phyloP scores from a whole-genome alignment of 2,329 filamentous ascomycete genomes.

The Leptographium procerum region DNA sequence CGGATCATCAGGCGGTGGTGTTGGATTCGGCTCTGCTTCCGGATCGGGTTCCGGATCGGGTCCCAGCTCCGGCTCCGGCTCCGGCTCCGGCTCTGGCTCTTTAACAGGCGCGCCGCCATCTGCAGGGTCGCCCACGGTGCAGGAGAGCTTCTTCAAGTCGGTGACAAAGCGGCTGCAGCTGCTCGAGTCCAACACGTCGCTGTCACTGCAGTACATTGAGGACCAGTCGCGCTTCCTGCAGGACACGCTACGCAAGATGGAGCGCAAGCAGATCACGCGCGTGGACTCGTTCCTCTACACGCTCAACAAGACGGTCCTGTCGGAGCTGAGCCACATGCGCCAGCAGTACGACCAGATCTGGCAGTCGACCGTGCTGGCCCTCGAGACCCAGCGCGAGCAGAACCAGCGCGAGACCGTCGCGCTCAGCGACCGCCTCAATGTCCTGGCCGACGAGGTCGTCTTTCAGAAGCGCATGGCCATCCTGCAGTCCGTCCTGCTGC shows the following conservation, averaged over 20 bases:
- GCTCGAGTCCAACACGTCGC: slow-evolving; percentile 82
- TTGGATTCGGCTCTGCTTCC: too few relatives aligned
- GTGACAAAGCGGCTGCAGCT: slow-evolving; percentile 86
- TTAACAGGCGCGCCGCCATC: slow-evolving; percentile 12
- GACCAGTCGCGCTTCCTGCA: slow-evolving; percentile 86
- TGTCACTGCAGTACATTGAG: slow-evolving; percentile 92
- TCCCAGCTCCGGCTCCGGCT: neutral
- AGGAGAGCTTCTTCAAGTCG: slow-evolving; percentile 96
- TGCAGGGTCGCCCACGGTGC: slow-evolving; percentile 64
- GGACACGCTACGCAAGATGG: slow-evolving; percentile 75
- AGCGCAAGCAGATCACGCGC: slow-evolving; percentile 77
- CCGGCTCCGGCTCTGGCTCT: neutral
- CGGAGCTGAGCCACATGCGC: slow-evolving; percentile 65
- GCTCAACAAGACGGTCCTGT: slow-evolving; percentile 78
- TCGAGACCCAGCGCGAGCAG: slow-evolving; percentile 79
- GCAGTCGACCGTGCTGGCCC: slow-evolving; percentile 86
- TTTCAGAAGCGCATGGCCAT: slow-evolving; percentile 88
- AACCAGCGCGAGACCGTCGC: slow-evolving; percentile 75
- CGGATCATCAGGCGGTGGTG: too few relatives aligned
- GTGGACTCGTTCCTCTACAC: slow-evolving; percentile 70
- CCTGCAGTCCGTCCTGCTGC: slow-evolving; percentile 74
- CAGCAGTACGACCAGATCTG: slow-evolving; percentile 92
- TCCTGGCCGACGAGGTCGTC: slow-evolving; percentile 86
- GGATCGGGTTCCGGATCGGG: too few relatives aligned
- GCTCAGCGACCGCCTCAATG: slow-evolving; percentile 65